Base-by-base conservation (phyloP, 2,329 filamentous ascomycete genomes). In the Fusarium sp. region DNA sequence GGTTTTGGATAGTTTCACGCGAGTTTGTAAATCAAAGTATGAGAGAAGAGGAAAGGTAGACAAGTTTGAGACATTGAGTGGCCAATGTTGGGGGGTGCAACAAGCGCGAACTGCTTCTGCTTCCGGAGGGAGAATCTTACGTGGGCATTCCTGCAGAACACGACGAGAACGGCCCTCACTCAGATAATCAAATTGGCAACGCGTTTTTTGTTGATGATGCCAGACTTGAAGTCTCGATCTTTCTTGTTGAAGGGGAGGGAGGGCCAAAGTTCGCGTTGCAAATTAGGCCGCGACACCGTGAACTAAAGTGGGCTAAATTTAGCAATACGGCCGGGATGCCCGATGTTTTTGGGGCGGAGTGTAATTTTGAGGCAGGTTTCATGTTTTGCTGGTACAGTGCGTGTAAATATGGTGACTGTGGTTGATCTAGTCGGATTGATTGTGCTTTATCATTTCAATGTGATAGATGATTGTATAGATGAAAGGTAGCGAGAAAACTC, bases 251-350 rank as follows among this genome's bases (percentile, higher is more conserved):
- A 51, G 27, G 46, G 46, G 58, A 31, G 27, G 46, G 58, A 27
- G 25, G 25, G 25, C 25, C 27, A 31, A 61, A 60, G 61, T 20
- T 61, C 58, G 53, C 54, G 61, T 70, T 72, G 70, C 62, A 74
- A 74, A 73, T 74, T 73, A 74, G 71, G 73, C 53, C 73, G 65
- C 67, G 55, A 65, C 61, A 27, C 54, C 59, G 62, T 68, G 60
- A 68, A 61, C 46, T 58, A 69, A 74, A 55, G 53, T 61, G 73
- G 69, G 73, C 71, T 74, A 74, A 74, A 72, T 74, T 74, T 74
- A 74, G 72, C 64, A 69, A 70, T 58, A 62, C 44, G 62, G 50
- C 68, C 59, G 65, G 67, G 68, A 60, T 58, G 49, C 62, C 27
- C 16, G 25, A 25, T 25, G 40, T 44, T 44, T 20, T 36, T 36